These are phyloP conservation scores for Exophiala alcalophila DNA, from an alignment of 2,329 filamentous ascomycete species.

Conservation along the genomic window DNA sequence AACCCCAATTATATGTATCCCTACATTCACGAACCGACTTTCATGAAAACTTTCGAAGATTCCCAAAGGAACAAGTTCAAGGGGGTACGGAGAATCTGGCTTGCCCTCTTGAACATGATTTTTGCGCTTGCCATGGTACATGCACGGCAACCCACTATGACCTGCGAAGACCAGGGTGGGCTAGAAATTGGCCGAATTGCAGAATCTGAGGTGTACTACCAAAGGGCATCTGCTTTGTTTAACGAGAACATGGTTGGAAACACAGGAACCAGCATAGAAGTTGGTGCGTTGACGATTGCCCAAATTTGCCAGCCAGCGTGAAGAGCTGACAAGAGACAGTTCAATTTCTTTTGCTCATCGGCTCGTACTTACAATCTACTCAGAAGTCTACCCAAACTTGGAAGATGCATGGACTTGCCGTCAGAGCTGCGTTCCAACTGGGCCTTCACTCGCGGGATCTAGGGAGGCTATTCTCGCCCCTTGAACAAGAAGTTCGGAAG, in stretches of 20 bases:
- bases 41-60: conserved; percentile 37
- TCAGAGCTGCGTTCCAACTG: conserved; percentile 51
- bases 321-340: conserved; percentile 34
- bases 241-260: conserved; percentile 41
- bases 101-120: conserved; percentile 51
- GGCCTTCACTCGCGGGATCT: conserved; percentile 50
- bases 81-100: conserved; percentile 48
- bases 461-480: conserved; percentile 36
- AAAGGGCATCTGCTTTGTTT: conserved; percentile 45
- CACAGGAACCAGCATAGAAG: conserved; percentile 48
- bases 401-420: conserved; percentile 53
- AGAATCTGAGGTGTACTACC: conserved; percentile 47
- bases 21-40: conserved; percentile 40
- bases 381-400: conserved; percentile 54
- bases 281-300: too few species aligned
- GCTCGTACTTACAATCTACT: conserved; percentile 55
- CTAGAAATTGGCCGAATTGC: conserved; percentile 38
- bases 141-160: conserved; percentile 29
- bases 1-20: conserved; percentile 41
- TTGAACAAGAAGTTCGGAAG: conserved; percentile 49
- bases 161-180: conserved; percentile 33
- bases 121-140: conserved; percentile 45
- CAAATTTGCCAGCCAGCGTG: not conserved
- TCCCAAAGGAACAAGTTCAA: conserved; percentile 35
- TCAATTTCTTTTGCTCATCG: conserved; percentile 50